These are phyloP conservation scores for Neurospora sp. DNA, from an alignment of 495 filamentous ascomycete species.

Conservation along the genomic window DNA sequence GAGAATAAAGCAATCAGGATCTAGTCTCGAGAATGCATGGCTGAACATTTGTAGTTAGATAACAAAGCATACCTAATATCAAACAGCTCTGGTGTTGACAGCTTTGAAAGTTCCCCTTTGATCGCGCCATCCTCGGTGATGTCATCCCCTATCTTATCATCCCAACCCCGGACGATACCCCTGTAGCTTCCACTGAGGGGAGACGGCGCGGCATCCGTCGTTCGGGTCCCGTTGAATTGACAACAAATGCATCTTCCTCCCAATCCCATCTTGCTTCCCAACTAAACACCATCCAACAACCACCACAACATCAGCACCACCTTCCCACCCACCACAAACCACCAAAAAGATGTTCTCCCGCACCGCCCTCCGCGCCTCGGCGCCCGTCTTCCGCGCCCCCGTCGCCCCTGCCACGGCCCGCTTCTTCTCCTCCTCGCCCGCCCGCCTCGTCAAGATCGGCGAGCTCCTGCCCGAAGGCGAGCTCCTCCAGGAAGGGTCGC, in stretches of 20 bases:
- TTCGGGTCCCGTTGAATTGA: background rate
- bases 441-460: conserved; percentile 44
- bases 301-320: background rate
- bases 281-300: background rate
- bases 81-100: background rate
- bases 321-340: background rate
- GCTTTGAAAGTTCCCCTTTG: background rate
- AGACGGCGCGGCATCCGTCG: background rate
- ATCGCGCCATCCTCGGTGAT: background rate
- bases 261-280: background rate
- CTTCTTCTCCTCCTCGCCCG: conserved; percentile 44
- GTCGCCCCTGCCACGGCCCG: conserved; percentile 13
- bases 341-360: background rate
- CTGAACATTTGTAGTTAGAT: no score
- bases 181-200: background rate
- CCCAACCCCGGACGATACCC: background rate
- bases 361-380: conserved; percentile 6
- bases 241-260: background rate
- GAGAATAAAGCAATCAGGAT: no score
- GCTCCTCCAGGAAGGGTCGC: conserved; percentile 49
- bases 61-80: no score
- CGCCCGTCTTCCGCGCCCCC: background rate
- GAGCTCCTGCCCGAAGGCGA: conserved; percentile 53
- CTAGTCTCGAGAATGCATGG: no score
- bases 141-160: conserved; percentile 1